phyloP scores from a whole-genome alignment of 1,284 basidiomycete species.

The Mycena citricolor region DNA sequence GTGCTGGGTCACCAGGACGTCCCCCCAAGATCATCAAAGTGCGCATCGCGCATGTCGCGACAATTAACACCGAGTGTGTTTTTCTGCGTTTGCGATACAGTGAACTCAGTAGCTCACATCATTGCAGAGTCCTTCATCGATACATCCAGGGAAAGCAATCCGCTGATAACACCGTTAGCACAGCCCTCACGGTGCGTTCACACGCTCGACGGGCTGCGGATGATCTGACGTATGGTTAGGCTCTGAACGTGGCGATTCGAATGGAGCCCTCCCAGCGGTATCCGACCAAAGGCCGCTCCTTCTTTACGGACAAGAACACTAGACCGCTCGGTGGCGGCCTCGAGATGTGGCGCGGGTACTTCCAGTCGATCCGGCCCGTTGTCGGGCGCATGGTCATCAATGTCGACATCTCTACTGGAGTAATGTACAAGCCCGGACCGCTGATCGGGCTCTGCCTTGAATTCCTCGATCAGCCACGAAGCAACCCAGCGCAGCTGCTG shows the following conservation, averaged over 20 bases:
- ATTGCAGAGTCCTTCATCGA: slow-evolving; percentile 45
- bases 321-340: slow-evolving; percentile 59
- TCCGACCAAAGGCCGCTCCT: slow-evolving; percentile 59
- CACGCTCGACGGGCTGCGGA: background rate
- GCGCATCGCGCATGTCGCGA: slow-evolving; percentile 40
- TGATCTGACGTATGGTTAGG: slow-evolving; percentile 31
- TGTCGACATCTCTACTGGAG: slow-evolving; percentile 58
- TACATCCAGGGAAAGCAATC: slow-evolving; percentile 54
- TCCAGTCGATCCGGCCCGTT: slow-evolving; percentile 60
- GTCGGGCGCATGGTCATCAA: slow-evolving; percentile 54
- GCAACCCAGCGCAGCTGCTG: slow-evolving; percentile 37
- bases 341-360: slow-evolving; percentile 67
- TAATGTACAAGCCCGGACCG: slow-evolving; percentile 49
- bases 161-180: slow-evolving; percentile 46
- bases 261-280: slow-evolving; percentile 56
- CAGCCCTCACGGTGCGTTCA: slow-evolving; percentile 8
- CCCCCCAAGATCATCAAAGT: slow-evolving; percentile 41
- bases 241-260: slow-evolving; percentile 58
- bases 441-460: slow-evolving; percentile 44
- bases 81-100: background rate
- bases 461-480: slow-evolving; percentile 42
- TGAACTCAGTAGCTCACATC: background rate
- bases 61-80: slow-evolving; percentile 47
- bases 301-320: slow-evolving; percentile 53
- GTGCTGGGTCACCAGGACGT: slow-evolving; percentile 4